Percentiles rank a stretch among this genome's conserved stretches.
Conservation (phyloP, 352 stramenopile genomes). For the Globisporangium sylvaticum region DNA sequence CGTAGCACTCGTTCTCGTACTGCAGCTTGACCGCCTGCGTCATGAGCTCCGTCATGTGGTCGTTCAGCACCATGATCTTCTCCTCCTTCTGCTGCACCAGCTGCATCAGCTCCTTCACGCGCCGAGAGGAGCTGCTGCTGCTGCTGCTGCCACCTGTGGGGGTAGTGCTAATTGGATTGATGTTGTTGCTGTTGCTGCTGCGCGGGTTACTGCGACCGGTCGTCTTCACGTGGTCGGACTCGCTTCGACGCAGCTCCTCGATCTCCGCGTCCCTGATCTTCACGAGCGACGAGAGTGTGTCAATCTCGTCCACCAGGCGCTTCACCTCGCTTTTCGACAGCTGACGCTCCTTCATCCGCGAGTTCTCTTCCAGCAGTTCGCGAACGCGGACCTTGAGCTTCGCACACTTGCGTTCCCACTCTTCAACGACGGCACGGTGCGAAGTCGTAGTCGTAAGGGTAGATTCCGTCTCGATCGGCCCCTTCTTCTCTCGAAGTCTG, state of each 20-base stretch:
- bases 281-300: constrained; percentile 43
- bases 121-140: constrained; percentile 25
- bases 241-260: constrained; percentile 21
- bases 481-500: constrained; percentile 25
- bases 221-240: constrained; percentile 12
- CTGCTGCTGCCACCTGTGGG: constrained; percentile 12
- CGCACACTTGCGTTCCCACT: constrained; percentile 39
- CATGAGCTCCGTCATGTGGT: constrained; percentile 84
- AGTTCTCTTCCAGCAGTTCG: constrained; percentile 48
- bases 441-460: constrained; percentile 1
- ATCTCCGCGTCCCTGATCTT: constrained; percentile 53
- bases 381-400: constrained; percentile 46
- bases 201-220: constrained; percentile 14
- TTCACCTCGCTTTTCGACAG: constrained; percentile 43
- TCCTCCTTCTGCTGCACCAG: constrained; percentile 59
- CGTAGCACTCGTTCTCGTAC: constrained; percentile 65
- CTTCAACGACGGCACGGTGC: constrained; percentile 10
- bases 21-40: constrained; percentile 71
- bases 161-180: constrained; percentile 1
- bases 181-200: constrained; percentile 10
- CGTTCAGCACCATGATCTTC: constrained; percentile 82
- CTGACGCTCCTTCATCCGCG: constrained; percentile 42
- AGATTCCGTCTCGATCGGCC: not conserved
- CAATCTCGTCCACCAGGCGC: constrained; percentile 41
- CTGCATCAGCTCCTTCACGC: constrained; percentile 47